Evolutionary conservation across 202 grass and related monocot genomes (phyloP).

Genomic region (Elaeis oleifera): DNA sequence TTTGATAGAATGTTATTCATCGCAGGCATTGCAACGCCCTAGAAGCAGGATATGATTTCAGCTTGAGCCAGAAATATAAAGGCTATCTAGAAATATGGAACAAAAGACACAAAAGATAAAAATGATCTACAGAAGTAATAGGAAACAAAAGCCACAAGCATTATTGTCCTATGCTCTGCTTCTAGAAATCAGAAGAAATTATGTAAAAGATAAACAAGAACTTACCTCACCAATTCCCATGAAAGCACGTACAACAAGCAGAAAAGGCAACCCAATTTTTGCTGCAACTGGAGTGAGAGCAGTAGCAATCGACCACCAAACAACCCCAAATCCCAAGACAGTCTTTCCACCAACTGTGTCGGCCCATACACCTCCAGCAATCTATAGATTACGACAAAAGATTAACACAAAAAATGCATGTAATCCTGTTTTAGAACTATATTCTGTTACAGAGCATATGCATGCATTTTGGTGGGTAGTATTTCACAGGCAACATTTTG

Average conservation of each 20-base stretch:
- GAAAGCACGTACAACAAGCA: conserved; percentile 79
- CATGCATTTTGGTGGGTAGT: too few relatives aligned
- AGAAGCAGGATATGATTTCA: conserved; percentile 13
- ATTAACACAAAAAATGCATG: too few relatives aligned
- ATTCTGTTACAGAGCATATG: too few relatives aligned
- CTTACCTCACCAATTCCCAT: conserved; percentile 95
- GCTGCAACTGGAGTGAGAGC: conserved; percentile 77
- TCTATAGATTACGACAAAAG: conserved; percentile 22
- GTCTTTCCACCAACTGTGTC: conserved; percentile 90
- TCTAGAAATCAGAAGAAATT: not conserved
- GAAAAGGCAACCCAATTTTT: conserved; percentile 80
- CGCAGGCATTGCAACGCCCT: conserved; percentile 97
- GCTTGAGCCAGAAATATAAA: conserved; percentile 13
- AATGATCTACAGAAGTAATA: too few relatives aligned
- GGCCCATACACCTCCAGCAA: conserved; percentile 97
- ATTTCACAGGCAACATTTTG: too few relatives aligned
- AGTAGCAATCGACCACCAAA: conserved; percentile 96
- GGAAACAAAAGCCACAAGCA: too few relatives aligned
- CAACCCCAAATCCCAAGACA: conserved; percentile 77
- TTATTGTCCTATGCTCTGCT: too few relatives aligned
- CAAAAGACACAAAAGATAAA: too few relatives aligned
- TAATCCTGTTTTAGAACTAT: too few relatives aligned
- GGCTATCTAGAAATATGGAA: conserved; percentile 1
- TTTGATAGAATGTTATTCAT: conserved; percentile 98
- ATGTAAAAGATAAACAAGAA: not conserved